phyloP scores from a whole-genome alignment of 495 filamentous ascomycete genomes.

The Staphylotrichum tortipilum region DNA sequence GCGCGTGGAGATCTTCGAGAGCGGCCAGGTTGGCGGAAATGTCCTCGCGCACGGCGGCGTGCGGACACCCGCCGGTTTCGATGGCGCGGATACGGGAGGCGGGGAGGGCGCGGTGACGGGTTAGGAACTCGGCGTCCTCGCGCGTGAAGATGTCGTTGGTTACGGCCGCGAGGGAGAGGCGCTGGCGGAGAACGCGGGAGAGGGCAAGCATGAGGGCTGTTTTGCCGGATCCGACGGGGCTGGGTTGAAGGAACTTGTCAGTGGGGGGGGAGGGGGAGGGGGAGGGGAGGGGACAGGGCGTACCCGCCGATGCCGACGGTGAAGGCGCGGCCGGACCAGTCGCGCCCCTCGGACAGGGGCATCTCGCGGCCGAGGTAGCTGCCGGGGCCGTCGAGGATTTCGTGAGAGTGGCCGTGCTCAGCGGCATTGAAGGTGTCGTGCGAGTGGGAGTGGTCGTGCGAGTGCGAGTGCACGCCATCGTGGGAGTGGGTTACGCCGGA shows the following conservation, averaged over 20 bases:
- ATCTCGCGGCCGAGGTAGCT: conserved; percentile 86
- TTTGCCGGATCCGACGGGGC: conserved; percentile 95
- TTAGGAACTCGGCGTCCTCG: conserved; percentile 96
- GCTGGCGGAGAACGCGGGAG: conserved; percentile 65
- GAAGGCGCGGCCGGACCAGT: conserved; percentile 88
- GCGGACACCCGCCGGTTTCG: conserved; percentile 95
- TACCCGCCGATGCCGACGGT: conserved; percentile 96
- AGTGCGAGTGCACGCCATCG: conserved; percentile 21
- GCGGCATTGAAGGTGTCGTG: conserved; percentile 53
- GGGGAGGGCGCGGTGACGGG: conserved; percentile 72
- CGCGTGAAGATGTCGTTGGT: conserved; percentile 99
- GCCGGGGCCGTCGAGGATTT: conserved; percentile 90
- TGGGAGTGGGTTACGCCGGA: conserved; percentile 18
- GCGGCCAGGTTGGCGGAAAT: conserved; percentile 88
- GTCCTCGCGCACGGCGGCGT: conserved; percentile 96
- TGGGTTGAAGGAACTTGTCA: conserved; percentile 23
- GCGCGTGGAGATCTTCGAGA: conserved; percentile 71
- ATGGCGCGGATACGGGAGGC: conserved; percentile 81
- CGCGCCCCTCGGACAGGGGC: conserved; percentile 77
- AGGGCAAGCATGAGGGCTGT: conserved; percentile 91
- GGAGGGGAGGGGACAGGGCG: conserved; percentile 21
- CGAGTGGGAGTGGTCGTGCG: conserved; percentile 30
- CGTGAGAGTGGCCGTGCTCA: conserved; percentile 91
- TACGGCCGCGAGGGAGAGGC: conserved; percentile 83
- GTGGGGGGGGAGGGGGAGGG: background rate